Conservation (phyloP, 2,329 filamentous ascomycete species). For the Claviceps monticola region DNA sequence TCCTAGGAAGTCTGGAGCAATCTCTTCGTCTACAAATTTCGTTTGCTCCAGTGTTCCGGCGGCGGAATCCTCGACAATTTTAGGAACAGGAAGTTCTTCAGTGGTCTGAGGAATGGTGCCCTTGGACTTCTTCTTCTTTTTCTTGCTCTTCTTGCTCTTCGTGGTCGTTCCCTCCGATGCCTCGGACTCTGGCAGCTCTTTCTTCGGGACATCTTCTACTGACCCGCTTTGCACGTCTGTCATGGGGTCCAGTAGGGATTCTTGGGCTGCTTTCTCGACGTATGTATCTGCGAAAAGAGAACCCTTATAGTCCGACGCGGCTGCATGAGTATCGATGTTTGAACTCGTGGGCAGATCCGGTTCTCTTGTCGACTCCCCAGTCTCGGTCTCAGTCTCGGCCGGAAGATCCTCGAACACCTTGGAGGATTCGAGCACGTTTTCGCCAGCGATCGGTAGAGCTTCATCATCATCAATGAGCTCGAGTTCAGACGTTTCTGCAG, state of each 20-base stretch:
- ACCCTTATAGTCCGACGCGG: neutral
- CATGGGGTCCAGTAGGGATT: neutral
- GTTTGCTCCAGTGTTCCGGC: neutral
- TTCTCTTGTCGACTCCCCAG: neutral
- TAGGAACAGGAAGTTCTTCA: neutral
- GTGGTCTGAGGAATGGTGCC: neutral
- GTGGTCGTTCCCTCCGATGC: slow-evolving; percentile 1
- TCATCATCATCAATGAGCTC: no score
- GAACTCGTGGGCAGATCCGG: neutral
- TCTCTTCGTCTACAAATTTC: neutral
- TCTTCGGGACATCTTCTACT: neutral
- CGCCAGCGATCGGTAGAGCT: neutral
- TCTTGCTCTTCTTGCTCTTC: slow-evolving; percentile 11
- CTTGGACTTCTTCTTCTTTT: slow-evolving; percentile 8
- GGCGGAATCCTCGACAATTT: neutral
- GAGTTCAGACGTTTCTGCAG: no score
- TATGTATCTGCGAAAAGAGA: neutral
- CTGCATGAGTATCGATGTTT: neutral
- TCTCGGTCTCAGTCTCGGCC: neutral
- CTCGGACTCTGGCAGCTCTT: neutral
- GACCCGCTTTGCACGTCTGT: neutral
- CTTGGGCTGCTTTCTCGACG: neutral
- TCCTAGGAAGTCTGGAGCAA: neutral
- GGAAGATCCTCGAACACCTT: neutral
- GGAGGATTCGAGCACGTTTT: neutral